A percentile compares a stretch with the other conserved stretches of the same genome.
phyloP scores from a whole-genome alignment of 768 basidiomycete species.

The Dentipellis sp. region DNA sequence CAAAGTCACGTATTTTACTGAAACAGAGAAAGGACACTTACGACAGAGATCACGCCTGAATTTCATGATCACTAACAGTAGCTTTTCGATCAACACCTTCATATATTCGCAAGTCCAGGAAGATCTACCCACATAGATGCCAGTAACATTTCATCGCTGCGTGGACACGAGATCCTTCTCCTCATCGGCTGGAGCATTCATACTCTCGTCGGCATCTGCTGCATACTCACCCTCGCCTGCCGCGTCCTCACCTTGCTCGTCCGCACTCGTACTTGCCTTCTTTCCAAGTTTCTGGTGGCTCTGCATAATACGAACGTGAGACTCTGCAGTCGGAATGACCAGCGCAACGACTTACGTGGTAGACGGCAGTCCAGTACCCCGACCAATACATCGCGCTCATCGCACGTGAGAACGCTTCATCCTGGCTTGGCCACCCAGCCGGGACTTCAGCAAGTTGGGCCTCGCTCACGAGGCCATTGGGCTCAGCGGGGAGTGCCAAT shows the following conservation, averaged over 20 bases:
- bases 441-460: constrained; percentile 12
- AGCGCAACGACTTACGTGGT: constrained; percentile 45
- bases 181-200: constrained; percentile 3
- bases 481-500: constrained; percentile 23
- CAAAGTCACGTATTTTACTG: no score
- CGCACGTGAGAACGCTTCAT: constrained; percentile 72
- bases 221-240: neutral
- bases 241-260: neutral
- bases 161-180: constrained; percentile 14
- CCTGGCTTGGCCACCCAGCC: constrained; percentile 41
- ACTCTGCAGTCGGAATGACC: neutral
- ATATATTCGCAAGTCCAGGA: no score
- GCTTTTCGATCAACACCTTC: no score
- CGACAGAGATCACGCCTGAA: no score
- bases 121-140: no score
- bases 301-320: neutral
- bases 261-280: neutral
- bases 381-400: constrained; percentile 79
- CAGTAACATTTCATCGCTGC: constrained; percentile 11
- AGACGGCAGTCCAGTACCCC: constrained; percentile 83
- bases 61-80: no score
- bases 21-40: no score
- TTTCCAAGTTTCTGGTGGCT: constrained; percentile 6
- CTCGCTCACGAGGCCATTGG: constrained; percentile 10
- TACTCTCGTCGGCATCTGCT: constrained; percentile 7